phyloP scores from a whole-genome alignment of 1,284 basidiomycete species.

The Peniophora sp. region DNA sequence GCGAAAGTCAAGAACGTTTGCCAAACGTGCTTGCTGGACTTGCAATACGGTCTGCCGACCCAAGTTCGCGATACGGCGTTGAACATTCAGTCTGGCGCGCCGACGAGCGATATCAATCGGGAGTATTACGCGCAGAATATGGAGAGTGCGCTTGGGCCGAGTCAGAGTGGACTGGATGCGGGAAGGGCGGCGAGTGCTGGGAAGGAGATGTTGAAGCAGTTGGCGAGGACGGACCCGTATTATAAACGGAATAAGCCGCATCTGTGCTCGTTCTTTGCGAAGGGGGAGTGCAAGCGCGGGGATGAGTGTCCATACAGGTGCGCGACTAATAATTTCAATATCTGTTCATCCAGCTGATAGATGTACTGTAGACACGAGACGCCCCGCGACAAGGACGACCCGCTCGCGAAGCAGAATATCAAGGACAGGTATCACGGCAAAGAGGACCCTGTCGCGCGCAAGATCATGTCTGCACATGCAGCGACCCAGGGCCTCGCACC shows the following conservation, averaged over 20 bases:
- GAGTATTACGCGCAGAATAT: slow-evolving; percentile 98
- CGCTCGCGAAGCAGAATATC: slow-evolving; percentile 82
- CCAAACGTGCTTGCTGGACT: slow-evolving; percentile 94
- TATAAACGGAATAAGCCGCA: slow-evolving; percentile 96
- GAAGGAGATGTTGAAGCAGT: slow-evolving; percentile 92
- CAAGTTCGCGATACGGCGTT: slow-evolving; percentile 97
- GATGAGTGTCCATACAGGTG: slow-evolving; percentile 86
- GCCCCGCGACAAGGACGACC: slow-evolving; percentile 66
- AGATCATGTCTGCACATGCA: slow-evolving; percentile 74
- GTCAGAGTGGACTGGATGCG: slow-evolving; percentile 61
- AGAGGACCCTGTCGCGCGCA: slow-evolving; percentile 87
- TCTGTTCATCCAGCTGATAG: not conserved
- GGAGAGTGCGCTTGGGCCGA: slow-evolving; percentile 72
- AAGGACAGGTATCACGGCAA: slow-evolving; percentile 87
- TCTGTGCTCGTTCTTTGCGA: slow-evolving; percentile 92
- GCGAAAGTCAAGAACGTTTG: slow-evolving; percentile 99
- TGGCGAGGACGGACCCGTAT: slow-evolving; percentile 90
- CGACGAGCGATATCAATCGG: slow-evolving; percentile 92
- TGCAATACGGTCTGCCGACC: slow-evolving; percentile 93
- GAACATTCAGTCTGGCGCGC: slow-evolving; percentile 81
- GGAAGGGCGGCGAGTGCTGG: slow-evolving; percentile 70
- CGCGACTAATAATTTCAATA: slow-evolving; percentile 12
- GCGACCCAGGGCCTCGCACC: slow-evolving; percentile 77
- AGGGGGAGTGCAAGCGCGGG: slow-evolving; percentile 92
- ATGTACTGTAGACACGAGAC: slow-evolving; percentile 68